phyloP scores from a whole-genome alignment of 805 yeast species.

The Groenewaldozyma tartarivorans region DNA sequence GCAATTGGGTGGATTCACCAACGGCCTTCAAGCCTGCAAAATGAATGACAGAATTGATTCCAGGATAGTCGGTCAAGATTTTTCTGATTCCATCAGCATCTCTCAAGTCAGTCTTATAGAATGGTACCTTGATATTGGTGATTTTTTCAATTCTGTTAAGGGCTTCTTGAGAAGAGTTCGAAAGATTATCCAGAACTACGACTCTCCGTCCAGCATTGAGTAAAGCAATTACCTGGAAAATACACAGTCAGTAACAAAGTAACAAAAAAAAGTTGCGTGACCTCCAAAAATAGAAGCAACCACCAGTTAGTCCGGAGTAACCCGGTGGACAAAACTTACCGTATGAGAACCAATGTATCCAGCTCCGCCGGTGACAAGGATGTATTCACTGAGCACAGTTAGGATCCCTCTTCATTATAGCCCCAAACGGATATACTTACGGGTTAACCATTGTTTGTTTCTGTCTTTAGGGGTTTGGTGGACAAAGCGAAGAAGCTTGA shows the following conservation, averaged over 20 bases:
- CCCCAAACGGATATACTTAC: no score
- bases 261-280: not conserved
- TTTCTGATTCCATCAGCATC: conserved; percentile 39
- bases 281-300: not conserved
- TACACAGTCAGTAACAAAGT: conserved; percentile 16
- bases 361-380: conserved; percentile 77
- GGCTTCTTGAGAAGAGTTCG: conserved; percentile 59
- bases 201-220: conserved; percentile 55
- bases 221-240: conserved; percentile 50
- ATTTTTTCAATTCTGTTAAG: conserved; percentile 51
- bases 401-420: no score
- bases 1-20: conserved; percentile 63
- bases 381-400: conserved; percentile 27
- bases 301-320: conserved; percentile 1
- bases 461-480: no score
- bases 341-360: conserved; percentile 85
- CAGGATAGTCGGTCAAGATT: conserved; percentile 39
- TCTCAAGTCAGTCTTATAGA: conserved; percentile 48
- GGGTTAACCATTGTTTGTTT: no score
- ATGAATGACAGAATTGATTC: conserved; percentile 55
- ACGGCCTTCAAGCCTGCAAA: conserved; percentile 82
- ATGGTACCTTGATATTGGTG: conserved; percentile 39
- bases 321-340: no score
- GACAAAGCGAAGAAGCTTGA: no score
- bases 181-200: conserved; percentile 62